Conservation (phyloP, 1,139 yeast genomes). For the Blastobotrys capitulatus region DNA sequence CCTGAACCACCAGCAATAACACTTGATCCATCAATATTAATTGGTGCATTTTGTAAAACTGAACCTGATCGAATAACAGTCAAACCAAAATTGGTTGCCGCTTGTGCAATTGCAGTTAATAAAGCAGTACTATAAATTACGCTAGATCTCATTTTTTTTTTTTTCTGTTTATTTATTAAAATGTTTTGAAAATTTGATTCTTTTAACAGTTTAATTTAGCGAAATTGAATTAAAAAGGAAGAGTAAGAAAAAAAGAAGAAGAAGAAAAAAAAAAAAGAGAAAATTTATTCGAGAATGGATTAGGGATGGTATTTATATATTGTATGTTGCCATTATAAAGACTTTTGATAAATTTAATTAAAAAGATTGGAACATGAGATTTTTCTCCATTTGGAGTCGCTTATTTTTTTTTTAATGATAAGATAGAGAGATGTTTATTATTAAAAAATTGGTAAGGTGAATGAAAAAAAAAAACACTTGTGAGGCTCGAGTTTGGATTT, state of each 20-base stretch:
- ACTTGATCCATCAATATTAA: conserved; percentile 2
- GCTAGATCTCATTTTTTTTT: conserved; percentile 1
- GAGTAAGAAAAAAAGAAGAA: background rate
- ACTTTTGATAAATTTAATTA: no score
- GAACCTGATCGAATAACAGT: conserved; percentile 12
- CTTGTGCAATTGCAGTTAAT: conserved; percentile 6
- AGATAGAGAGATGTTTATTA: no score
- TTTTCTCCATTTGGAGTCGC: no score
- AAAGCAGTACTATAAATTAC: background rate
- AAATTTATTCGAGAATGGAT: background rate
- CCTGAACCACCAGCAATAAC: conserved; percentile 10
- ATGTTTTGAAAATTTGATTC: background rate
- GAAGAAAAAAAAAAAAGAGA: background rate
- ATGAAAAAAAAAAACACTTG: no score
- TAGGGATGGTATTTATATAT: no score
- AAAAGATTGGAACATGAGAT: no score
- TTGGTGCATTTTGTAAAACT: conserved; percentile 12
- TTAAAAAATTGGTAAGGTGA: no score
- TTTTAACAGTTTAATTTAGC: background rate
- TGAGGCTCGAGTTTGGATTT: no score
- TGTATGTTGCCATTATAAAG: no score
- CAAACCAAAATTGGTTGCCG: conserved; percentile 6
- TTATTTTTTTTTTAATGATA: no score
- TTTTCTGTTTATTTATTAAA: background rate
- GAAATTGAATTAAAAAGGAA: background rate